Conservation (phyloP, 306 rosid genomes). For the Rubus parviflorus region DNA sequence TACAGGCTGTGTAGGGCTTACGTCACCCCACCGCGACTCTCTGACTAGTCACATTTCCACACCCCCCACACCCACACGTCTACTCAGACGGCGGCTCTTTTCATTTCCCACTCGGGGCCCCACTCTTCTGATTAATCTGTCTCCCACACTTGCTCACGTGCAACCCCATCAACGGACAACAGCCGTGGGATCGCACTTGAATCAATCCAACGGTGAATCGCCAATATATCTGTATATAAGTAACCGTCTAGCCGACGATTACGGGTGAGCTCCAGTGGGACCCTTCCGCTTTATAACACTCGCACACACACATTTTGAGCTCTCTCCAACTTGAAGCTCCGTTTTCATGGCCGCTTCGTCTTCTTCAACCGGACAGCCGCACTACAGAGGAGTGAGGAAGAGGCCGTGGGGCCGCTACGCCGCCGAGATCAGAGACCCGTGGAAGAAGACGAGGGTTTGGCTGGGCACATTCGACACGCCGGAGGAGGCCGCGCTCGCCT, state of each 20-base stretch:
- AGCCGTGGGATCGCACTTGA: conserved; percentile 26
- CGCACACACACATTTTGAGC: no score
- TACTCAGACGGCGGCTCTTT: conserved; percentile 78
- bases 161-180: background rate
- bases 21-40: conserved; percentile 37
- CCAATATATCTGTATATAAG: conserved; percentile 7
- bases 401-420: conserved; percentile 99
- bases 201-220: conserved; percentile 36
- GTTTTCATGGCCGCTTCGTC: no score
- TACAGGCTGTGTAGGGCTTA: conserved; percentile 58
- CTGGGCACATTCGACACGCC: conserved; percentile 95
- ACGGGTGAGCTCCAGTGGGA: conserved; percentile 65
- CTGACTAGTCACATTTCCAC: conserved; percentile 25
- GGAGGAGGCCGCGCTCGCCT: conserved; percentile 89
- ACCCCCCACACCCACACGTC: conserved; percentile 53
- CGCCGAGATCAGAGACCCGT: conserved; percentile 92
- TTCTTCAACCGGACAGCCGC: conserved; percentile 14
- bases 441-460: conserved; percentile 99
- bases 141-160: conserved; percentile 3
- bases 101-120: conserved; percentile 21
- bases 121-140: background rate
- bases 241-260: conserved; percentile 84
- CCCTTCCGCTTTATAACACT: conserved; percentile 24
- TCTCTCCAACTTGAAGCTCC: no score
- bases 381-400: conserved; percentile 89